Conservation (phyloP, 1,284 basidiomycete species). For the Apiotrichum sp. region DNA sequence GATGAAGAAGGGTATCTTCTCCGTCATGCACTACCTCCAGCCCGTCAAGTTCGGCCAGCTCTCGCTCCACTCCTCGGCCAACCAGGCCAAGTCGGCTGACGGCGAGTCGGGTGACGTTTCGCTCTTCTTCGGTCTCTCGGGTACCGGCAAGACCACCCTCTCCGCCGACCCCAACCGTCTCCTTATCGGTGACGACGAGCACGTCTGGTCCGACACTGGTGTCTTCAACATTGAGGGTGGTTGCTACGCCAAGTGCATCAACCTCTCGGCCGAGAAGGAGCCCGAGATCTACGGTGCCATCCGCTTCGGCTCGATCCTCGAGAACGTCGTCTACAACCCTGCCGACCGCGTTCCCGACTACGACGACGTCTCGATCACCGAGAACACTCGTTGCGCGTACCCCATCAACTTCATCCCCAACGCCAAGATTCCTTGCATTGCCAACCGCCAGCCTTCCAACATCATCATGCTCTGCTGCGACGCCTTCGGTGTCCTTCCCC, state of each 20-base stretch:
- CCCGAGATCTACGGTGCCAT: conserved; percentile 97
- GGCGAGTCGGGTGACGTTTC: conserved; percentile 89
- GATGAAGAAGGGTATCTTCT: conserved; percentile 99
- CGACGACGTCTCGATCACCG: conserved; percentile 92
- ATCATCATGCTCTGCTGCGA: conserved; percentile 99
- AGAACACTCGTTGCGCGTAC: conserved; percentile 98
- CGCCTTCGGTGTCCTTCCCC: conserved; percentile 95
- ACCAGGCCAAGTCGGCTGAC: conserved; percentile 56
- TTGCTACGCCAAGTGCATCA: conserved; percentile 98
- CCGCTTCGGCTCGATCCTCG: conserved; percentile 90
- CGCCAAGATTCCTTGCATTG: conserved; percentile 84
- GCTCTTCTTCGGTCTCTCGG: conserved; percentile 97
- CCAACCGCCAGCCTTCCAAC: conserved; percentile 72
- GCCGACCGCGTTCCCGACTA: conserved; percentile 80
- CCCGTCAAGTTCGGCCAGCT: conserved; percentile 98
- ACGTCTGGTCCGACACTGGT: conserved; percentile 95
- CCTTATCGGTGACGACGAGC: conserved; percentile 94
- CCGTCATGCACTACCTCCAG: conserved; percentile 99
- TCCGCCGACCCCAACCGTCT: conserved; percentile 86
- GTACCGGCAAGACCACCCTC: conserved; percentile 96
- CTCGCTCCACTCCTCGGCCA: conserved; percentile 98
- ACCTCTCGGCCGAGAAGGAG: conserved; percentile 89
- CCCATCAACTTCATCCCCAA: conserved; percentile 96
- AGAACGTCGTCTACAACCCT: conserved; percentile 99
- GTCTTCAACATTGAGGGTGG: conserved; percentile 99